Evolutionary conservation across 768 basidiomycete species (phyloP).

Genomic region (Vararia minispora): DNA sequence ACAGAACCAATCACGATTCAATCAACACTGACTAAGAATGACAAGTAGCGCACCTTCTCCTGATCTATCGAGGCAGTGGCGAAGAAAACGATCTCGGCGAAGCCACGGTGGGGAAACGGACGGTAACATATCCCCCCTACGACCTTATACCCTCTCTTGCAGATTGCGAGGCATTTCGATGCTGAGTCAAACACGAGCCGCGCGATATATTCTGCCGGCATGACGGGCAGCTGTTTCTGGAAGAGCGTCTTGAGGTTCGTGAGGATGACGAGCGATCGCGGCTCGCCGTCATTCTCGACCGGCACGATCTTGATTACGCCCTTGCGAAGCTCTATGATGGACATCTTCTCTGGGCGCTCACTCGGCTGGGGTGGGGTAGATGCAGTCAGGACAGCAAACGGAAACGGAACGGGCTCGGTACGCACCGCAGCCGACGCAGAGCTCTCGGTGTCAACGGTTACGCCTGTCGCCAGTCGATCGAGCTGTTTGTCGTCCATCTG

Average conservation of each 20-base stretch:
- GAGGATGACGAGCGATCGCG: conserved; percentile 73
- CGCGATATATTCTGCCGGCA: conserved; percentile 98
- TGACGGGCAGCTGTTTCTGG: conserved; percentile 94
- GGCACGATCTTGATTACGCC: conserved; percentile 77
- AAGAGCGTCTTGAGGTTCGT: conserved; percentile 96
- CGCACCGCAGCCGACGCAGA: conserved; percentile 37
- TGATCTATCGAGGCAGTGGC: conserved; percentile 95
- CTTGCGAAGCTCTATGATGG: conserved; percentile 67
- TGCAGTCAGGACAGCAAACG: conserved; percentile 1
- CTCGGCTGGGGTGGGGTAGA: conserved; percentile 30
- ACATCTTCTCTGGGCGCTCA: conserved; percentile 61
- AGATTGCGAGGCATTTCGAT: conserved; percentile 88
- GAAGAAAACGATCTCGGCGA: conserved; percentile 98
- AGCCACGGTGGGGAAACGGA: conserved; percentile 88
- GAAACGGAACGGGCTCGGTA: conserved; percentile 6
- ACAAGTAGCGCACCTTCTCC: conserved; percentile 61
- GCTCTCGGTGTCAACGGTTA: conserved; percentile 58
- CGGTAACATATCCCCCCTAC: conserved; percentile 97
- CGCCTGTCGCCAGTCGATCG: conserved; percentile 67
- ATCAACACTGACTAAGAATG: not conserved
- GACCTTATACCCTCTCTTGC: conserved; percentile 90
- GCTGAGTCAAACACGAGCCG: conserved; percentile 88
- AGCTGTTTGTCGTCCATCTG: conserved; percentile 72
- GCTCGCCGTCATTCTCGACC: conserved; percentile 72
- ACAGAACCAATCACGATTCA: not conserved